Evolutionary conservation across 1,284 basidiomycete species (phyloP), one percentile per base, ranked within the genome.

Genomic region (Ustilago shanxiensis): DNA sequence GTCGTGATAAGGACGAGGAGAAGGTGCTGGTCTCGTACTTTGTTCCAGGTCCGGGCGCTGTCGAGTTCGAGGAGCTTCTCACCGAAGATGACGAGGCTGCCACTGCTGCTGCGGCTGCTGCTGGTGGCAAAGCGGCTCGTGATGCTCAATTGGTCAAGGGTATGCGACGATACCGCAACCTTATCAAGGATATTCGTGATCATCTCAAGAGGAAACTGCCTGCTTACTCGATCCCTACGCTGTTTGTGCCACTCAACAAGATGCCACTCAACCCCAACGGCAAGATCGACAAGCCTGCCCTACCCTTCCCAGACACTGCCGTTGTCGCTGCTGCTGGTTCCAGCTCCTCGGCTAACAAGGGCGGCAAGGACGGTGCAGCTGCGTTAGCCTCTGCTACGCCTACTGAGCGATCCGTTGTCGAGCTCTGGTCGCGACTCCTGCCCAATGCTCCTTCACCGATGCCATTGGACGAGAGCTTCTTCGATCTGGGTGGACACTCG

Each of bases 221-320:
- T 1, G 93, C 91, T 76, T 86, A 84, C 75, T 81, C 80, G 53
- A 72, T 85, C 18, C 84, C 83, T 2, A 85, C 84, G 28, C 63
- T 84, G 16, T 86, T 98, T 82, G 95, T 99, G 50, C 97, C 97
- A 0, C 89, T 99, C 44, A 90, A 90, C 70, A 93, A 94, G 74
- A 97, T 99, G 93, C 97, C 97, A 14, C 90, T 99, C 59, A 99
- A 98, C 86, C 97, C 97, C 4, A 99, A 99, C 86, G 97, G 97
- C 73, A 99, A 99, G 88, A 93, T 99, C 85, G 97, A 99, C 89
- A 99, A 99, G 87, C 96, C 97, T 0, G 94, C 95, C 0, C 90
- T 99, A 56, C 97, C 97, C 16, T 99, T 99, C 92, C 97, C 97
- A 1, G 97, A 99, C 87, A 99, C 97, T 1, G 93, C 92, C 2